Evolutionary conservation across 768 basidiomycete genomes (phyloP).

Genomic region (Kwoniella newhampshirensis): DNA sequence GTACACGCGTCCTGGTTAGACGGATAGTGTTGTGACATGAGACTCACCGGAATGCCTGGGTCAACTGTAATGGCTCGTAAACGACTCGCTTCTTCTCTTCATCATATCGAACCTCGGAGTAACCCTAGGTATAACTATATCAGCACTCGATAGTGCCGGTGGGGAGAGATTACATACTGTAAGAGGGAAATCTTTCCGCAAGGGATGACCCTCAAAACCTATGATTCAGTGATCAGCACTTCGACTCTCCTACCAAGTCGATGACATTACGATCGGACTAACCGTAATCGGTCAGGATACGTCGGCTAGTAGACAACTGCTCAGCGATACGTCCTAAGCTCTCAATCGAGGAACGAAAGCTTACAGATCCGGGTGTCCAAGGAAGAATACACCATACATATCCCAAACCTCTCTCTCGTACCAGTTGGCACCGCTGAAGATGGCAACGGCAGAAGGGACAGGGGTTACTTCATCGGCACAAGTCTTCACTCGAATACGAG

Average conservation of each 20-base stretch:
- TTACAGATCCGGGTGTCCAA: constrained; percentile 91
- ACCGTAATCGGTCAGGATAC: constrained; percentile 98
- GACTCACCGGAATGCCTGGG: constrained; percentile 90
- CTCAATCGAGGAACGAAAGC: constrained; percentile 40
- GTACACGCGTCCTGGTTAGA: background rate
- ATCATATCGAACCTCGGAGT: constrained; percentile 95
- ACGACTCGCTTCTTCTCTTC: constrained; percentile 96
- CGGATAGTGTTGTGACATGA: background rate
- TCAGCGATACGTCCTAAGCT: background rate
- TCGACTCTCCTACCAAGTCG: background rate
- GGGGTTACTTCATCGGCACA: constrained; percentile 90
- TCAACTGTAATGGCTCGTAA: constrained; percentile 94
- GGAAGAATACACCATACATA: constrained; percentile 94
- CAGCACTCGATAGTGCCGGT: background rate
- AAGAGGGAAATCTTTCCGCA: constrained; percentile 97
- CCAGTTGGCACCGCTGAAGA: constrained; percentile 96
- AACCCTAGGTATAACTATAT: constrained; percentile 66
- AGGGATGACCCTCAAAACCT: constrained; percentile 96
- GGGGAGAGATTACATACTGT: constrained; percentile 62
- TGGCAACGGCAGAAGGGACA: constrained; percentile 73
- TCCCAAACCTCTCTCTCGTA: constrained; percentile 99
- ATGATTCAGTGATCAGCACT: background rate
- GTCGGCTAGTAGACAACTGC: constrained; percentile 66
- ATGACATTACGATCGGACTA: constrained; percentile 16
- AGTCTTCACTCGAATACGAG: constrained; percentile 92